These are phyloP conservation scores for Malassezia obtusa DNA, from an alignment of 1,284 basidiomycete genomes.

Conservation along the genomic window DNA sequence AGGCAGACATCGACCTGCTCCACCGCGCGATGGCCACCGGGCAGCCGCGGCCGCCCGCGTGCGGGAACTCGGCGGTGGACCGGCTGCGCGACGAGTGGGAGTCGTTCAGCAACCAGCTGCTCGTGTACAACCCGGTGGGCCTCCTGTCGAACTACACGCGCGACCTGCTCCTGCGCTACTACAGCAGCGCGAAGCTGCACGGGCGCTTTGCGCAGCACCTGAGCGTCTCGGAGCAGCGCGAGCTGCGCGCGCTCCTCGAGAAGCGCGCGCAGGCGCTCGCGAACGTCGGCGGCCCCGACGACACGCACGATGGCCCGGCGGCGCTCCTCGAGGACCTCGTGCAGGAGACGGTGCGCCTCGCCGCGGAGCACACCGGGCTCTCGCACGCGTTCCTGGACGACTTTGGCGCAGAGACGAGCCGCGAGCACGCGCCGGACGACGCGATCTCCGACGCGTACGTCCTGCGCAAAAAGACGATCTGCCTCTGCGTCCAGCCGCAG, in stretches of 20 bases:
- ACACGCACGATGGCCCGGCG: slow-evolving; percentile 1
- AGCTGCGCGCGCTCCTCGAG: slow-evolving; percentile 34
- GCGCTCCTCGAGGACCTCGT: slow-evolving; percentile 44
- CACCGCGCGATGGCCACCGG: neutral
- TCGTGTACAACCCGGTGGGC: slow-evolving; percentile 76
- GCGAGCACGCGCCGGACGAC: slow-evolving; percentile 18
- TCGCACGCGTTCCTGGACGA: slow-evolving; percentile 11
- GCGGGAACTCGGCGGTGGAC: neutral
- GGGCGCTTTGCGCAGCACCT: slow-evolving; percentile 74
- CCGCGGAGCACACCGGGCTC: neutral
- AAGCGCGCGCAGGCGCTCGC: slow-evolving; percentile 8
- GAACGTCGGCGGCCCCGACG: neutral
- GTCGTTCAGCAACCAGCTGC: slow-evolving; percentile 79
- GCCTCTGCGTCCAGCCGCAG: slow-evolving; percentile 81
- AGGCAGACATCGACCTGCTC: neutral
- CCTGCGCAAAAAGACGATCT: slow-evolving; percentile 61
- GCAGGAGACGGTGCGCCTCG: slow-evolving; percentile 30
- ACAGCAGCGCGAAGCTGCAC: slow-evolving; percentile 67
- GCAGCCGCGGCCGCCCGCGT: neutral
- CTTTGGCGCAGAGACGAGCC: slow-evolving; percentile 10
- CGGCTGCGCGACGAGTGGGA: slow-evolving; percentile 62
- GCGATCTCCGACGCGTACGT: slow-evolving; percentile 50
- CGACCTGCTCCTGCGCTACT: slow-evolving; percentile 78
- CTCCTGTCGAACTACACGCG: slow-evolving; percentile 70
- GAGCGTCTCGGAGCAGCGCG: slow-evolving; percentile 56